Evolutionary conservation across 176 grass and related monocot genomes (phyloP).

Genomic region (Paspalum notatum): DNA sequence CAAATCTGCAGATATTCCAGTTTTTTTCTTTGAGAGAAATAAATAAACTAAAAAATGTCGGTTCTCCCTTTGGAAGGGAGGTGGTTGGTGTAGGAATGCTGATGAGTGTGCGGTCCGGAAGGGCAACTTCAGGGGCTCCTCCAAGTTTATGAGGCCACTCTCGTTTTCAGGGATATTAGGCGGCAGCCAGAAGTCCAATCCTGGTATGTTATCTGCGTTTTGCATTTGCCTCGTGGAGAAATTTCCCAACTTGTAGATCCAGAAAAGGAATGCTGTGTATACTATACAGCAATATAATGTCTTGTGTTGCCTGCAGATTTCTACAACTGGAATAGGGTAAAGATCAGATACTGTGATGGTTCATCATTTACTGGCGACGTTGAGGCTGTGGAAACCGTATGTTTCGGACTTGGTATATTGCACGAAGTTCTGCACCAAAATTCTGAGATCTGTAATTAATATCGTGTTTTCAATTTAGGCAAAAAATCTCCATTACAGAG

Average conservation of each 20-base stretch:
- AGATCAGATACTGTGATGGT: slow-evolving; percentile 85
- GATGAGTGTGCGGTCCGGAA: slow-evolving; percentile 66
- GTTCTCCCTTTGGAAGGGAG: slow-evolving; percentile 57
- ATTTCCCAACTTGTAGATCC: not conserved
- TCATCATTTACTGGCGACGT: slow-evolving; percentile 85
- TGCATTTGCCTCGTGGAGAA: not conserved
- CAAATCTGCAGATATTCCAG: not conserved
- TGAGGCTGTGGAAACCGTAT: slow-evolving; percentile 50
- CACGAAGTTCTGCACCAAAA: not conserved
- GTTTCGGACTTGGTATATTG: slow-evolving; percentile 2
- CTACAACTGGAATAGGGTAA: slow-evolving; percentile 85
- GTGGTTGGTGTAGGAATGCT: slow-evolving; percentile 83
- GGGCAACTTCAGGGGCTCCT: slow-evolving; percentile 73
- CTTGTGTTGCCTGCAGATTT: slow-evolving; percentile 51
- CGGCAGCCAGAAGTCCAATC: slow-evolving; percentile 52
- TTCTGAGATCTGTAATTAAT: slow-evolving; percentile 18
- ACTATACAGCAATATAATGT: too few relatives aligned
- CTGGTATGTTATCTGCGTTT: slow-evolving; percentile 38
- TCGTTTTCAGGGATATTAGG: slow-evolving; percentile 76
- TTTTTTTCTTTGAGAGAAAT: not conserved
- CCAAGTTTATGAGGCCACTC: slow-evolving; percentile 70
- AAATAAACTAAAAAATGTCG: not conserved
- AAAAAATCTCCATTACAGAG: slow-evolving; percentile 74
- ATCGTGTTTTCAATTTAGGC: slow-evolving; percentile 44
- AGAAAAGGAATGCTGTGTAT: not conserved